Percentiles rank a stretch among this genome's conserved stretches.
These are phyloP conservation scores for Aspergillus piperis DNA, from an alignment of 2,329 filamentous ascomycete species.

Conservation along the genomic window DNA sequence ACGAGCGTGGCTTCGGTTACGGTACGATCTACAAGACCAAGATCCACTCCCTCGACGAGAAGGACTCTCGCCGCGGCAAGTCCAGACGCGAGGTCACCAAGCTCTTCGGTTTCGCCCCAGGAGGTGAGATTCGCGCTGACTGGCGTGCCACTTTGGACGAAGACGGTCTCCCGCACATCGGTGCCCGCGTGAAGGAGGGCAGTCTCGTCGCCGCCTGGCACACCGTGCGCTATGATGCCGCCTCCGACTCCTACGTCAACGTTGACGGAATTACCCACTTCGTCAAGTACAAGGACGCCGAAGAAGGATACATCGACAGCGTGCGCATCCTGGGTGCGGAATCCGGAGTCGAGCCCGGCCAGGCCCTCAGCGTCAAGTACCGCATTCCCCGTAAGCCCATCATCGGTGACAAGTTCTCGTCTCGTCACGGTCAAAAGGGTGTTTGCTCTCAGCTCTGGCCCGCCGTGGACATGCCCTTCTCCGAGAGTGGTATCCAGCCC, in stretches of 20 bases:
- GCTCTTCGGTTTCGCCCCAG: constrained; percentile 87
- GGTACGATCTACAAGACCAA: constrained; percentile 98
- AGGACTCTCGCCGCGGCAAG: constrained; percentile 64
- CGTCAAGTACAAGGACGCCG: constrained; percentile 91
- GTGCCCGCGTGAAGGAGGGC: constrained; percentile 74
- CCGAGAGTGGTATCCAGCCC: constrained; percentile 92
- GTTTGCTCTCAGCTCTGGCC: constrained; percentile 97
- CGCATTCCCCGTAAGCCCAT: constrained; percentile 85
- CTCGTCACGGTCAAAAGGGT: constrained; percentile 97
- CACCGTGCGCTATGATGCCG: constrained; percentile 73
- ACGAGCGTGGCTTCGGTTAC: constrained; percentile 93
- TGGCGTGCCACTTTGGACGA: constrained; percentile 75
- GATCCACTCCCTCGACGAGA: constrained; percentile 81
- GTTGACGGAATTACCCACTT: constrained; percentile 82
- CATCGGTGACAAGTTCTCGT: constrained; percentile 99
- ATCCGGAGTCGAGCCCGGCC: constrained; percentile 76
- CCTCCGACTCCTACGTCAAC: constrained; percentile 75
- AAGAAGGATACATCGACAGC: constrained; percentile 87
- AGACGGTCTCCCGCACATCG: constrained; percentile 83
- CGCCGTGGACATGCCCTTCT: constrained; percentile 90
- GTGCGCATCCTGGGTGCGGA: constrained; percentile 88
- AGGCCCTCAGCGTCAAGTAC: constrained; percentile 89
- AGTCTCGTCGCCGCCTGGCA: constrained; percentile 89
- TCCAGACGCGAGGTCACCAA: constrained; percentile 71
- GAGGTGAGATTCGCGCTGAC: constrained; percentile 68